Conservation (phyloP, 805 yeast species). For the Naumovozyma baii region DNA sequence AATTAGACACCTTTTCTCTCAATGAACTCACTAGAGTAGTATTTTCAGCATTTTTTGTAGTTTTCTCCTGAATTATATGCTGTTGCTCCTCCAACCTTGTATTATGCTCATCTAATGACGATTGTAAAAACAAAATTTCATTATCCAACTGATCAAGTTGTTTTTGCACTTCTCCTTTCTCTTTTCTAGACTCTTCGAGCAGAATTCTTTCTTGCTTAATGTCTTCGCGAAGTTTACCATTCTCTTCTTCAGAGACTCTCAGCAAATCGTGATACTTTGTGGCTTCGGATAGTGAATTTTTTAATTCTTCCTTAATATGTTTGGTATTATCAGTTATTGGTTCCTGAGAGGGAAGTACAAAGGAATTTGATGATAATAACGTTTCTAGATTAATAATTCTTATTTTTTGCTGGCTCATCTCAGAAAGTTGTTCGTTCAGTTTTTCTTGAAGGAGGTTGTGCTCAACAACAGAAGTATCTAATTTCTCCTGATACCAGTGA, state of each 20-base stretch:
- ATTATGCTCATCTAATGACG: neutral
- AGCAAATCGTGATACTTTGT: too few relatives aligned
- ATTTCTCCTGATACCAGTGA: constrained; percentile 48
- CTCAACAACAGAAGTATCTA: constrained; percentile 38
- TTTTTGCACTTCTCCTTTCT: neutral
- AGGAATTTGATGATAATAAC: neutral
- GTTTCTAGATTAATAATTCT: neutral
- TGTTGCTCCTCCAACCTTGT: neutral
- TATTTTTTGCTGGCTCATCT: neutral
- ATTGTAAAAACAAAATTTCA: neutral
- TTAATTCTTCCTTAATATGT: too few relatives aligned
- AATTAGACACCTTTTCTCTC: neutral
- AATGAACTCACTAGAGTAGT: neutral
- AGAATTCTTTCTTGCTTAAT: too few relatives aligned
- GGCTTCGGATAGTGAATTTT: too few relatives aligned
- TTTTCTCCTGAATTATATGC: neutral
- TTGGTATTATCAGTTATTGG: too few relatives aligned
- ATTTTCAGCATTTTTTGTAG: neutral
- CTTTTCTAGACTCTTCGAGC: too few relatives aligned
- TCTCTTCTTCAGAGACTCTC: too few relatives aligned
- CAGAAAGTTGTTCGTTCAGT: neutral
- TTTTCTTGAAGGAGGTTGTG: neutral
- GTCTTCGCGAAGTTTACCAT: too few relatives aligned
- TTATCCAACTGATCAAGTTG: neutral
- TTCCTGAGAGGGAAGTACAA: neutral